A percentile compares a stretch with the other conserved stretches of the same genome.
phyloP scores from a whole-genome alignment of 371 early-diverging fungal species.

The Mortierella sp. region DNA sequence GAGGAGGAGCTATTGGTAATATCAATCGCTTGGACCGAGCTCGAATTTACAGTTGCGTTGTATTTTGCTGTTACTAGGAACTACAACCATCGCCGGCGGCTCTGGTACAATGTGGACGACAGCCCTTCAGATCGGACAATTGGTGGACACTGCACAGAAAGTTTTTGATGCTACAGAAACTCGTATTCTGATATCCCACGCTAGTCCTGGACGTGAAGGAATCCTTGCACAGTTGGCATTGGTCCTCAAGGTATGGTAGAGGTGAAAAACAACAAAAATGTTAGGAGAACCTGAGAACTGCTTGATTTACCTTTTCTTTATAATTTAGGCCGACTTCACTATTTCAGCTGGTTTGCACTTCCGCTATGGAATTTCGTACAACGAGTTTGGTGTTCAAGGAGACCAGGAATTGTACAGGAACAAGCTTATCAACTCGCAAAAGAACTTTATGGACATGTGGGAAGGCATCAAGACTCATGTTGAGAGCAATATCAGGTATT shows the following conservation, averaged over 20 bases:
- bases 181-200: conserved; percentile 71
- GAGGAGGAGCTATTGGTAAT: too few species aligned
- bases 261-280: neutral
- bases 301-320: neutral
- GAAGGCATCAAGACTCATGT: conserved; percentile 71
- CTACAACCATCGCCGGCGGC: conserved; percentile 77
- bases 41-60: neutral
- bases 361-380: conserved; percentile 78
- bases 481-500: conserved; percentile 67
- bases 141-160: conserved; percentile 71
- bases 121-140: conserved; percentile 74
- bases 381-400: conserved; percentile 74
- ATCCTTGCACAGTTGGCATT: conserved; percentile 74
- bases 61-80: conserved; percentile 49
- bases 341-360: conserved; percentile 78
- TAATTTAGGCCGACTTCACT: conserved; percentile 71
- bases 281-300: neutral
- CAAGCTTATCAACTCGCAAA: conserved; percentile 68
- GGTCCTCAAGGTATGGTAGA: conserved; percentile 62
- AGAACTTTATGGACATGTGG: conserved; percentile 71
- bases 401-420: conserved; percentile 73
- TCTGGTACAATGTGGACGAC: conserved; percentile 80
- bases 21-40: too few species aligned
- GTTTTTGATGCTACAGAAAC: conserved; percentile 71
- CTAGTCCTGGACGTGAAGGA: conserved; percentile 75